Evolutionary conservation across 805 yeast genomes (phyloP), one percentile per base, ranked within the genome.

Genomic region (Candida awuae): DNA sequence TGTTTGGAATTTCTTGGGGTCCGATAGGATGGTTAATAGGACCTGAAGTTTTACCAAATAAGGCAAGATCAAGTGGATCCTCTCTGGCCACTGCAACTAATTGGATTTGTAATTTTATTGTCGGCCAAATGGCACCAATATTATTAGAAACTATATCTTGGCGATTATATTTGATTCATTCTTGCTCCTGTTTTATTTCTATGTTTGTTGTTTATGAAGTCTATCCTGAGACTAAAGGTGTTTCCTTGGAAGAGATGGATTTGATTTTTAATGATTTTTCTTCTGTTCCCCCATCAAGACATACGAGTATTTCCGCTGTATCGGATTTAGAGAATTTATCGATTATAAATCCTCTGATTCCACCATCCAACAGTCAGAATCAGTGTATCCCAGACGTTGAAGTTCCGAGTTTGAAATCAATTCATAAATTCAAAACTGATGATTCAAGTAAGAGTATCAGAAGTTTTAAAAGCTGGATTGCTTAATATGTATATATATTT

Each of bases 1-100:
- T 78, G 4, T 87, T 87, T 62, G 96, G 95, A 14, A 77, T 76
- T 53, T 79, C 90, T 39, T 88, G 95, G 94, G 97, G 96, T 8
- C 95, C 95, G 4, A 78, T 87, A 39, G 94, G 94, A 10, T 86
- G 96, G 96, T 61, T 81, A 30, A 77, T 81, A 58, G 62, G 51
- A 1, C 85, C 88, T 49, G 95, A 85, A 61, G 85, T 88, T 35
- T 71, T 87, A 39, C 96, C 96, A 0, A 72, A 84, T 46, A 68
- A 80, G 15, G 85, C 86, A 9, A 72, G 97, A 38, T 85, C 95
- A 4, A 83, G 86, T 51, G 95, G 95, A 42, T 94, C 95, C 0
- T 84, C 94, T 2, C 65, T 85, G 45, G 81, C 94, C 1, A 87
- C 96, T 1, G 95, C 95, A 2, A 75, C 94, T 5, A 88, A 87